Evolutionary conservation across 1,139 yeast genomes (phyloP).

Genomic region (Kodamaea suecica): DNA sequence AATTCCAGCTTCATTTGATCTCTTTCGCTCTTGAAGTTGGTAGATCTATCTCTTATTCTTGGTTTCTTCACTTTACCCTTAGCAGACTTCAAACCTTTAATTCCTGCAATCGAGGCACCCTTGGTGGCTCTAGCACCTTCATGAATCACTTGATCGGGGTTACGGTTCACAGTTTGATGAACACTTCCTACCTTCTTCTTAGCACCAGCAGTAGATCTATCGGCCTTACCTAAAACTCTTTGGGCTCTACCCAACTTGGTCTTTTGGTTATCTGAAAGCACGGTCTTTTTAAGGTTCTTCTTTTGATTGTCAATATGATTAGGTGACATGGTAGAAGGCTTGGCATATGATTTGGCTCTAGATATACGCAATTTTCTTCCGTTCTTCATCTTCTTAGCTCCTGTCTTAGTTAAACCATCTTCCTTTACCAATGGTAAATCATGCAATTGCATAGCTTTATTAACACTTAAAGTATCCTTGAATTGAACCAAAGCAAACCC

Average conservation of each 20-base stretch:
- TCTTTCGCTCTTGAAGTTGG: conserved; percentile 50
- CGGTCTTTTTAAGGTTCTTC: conserved; percentile 22
- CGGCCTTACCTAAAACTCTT: conserved; percentile 73
- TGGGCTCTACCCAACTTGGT: conserved; percentile 80
- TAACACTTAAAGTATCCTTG: conserved; percentile 73
- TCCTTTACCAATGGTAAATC: conserved; percentile 58
- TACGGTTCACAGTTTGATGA: not conserved
- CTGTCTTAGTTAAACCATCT: conserved; percentile 11
- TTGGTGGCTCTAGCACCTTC: conserved; percentile 85
- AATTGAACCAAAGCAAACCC: conserved; percentile 97
- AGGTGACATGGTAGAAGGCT: conserved; percentile 45
- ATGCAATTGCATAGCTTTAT: conserved; percentile 75
- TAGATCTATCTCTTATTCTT: conserved; percentile 63
- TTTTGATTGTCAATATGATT: conserved; percentile 41
- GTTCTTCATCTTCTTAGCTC: conserved; percentile 31
- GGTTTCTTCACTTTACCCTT: conserved; percentile 55
- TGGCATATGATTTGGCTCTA: conserved; percentile 64
- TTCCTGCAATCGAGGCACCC: conserved; percentile 59
- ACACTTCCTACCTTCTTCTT: conserved; percentile 14
- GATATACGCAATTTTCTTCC: conserved; percentile 72
- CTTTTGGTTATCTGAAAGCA: conserved; percentile 60
- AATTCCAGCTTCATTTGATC: conserved; percentile 20
- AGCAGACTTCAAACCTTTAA: conserved; percentile 50
- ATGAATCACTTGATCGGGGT: conserved; percentile 23
- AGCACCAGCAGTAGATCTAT: conserved; percentile 62